Conservation (phyloP, 1,139 yeast species). For the Blastobotrys malaysiensis region DNA sequence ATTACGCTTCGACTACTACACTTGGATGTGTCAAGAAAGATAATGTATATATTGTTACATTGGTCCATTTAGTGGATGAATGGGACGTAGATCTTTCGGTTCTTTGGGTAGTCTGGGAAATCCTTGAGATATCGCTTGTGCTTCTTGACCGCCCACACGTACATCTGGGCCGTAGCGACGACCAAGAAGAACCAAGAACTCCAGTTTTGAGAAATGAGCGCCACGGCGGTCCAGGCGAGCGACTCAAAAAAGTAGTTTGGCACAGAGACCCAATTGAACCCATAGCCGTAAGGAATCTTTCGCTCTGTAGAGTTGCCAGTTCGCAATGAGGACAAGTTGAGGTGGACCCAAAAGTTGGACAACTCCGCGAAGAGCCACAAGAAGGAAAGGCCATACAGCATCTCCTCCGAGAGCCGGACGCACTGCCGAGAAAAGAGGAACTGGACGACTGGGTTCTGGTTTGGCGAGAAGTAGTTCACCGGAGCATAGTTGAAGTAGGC, state of each 20-base stretch:
- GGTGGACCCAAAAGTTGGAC: conserved; percentile 69
- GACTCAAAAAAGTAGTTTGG: conserved; percentile 93
- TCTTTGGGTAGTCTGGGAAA: conserved; percentile 72
- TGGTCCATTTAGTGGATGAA: conserved; percentile 34
- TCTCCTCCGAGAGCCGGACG: conserved; percentile 19
- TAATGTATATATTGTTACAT: too few relatives aligned
- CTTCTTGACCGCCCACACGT: conserved; percentile 69
- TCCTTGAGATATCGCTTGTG: conserved; percentile 61
- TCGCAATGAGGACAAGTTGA: conserved; percentile 54
- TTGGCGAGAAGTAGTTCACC: conserved; percentile 27
- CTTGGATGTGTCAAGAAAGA: neutral
- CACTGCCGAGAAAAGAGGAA: conserved; percentile 29
- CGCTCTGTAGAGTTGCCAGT: conserved; percentile 42
- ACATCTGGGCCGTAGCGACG: conserved; percentile 76
- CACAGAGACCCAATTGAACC: conserved; percentile 40
- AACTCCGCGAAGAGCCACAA: conserved; percentile 63
- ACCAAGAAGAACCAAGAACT: conserved; percentile 63
- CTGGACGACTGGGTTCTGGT: conserved; percentile 17
- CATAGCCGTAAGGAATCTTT: conserved; percentile 49
- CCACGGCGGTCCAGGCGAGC: conserved; percentile 64
- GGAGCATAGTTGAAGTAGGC: conserved; percentile 71
- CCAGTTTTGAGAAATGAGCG: conserved; percentile 72
- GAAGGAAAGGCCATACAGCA: conserved; percentile 21
- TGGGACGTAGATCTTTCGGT: conserved; percentile 64
- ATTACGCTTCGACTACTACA: neutral